Evolutionary conservation across 371 early-diverging fungal genomes (phyloP).

Genomic region (Lichtheimia ramosa): DNA sequence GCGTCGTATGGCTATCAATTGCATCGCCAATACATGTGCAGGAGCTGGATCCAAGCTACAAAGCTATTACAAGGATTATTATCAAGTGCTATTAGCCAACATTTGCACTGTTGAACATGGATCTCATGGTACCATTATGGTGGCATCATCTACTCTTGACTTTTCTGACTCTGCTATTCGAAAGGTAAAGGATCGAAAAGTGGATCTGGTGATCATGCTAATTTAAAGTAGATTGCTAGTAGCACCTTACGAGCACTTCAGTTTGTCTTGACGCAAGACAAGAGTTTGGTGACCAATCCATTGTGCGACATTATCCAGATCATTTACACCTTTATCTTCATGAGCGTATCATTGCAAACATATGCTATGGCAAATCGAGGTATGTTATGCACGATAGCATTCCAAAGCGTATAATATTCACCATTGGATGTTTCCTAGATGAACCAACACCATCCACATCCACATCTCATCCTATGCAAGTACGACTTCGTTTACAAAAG

Average conservation of each 20-base stretch:
- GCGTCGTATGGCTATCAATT: constrained; percentile 65
- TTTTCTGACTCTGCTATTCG: constrained; percentile 42
- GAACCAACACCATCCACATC: not conserved
- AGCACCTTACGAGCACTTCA: constrained; percentile 54
- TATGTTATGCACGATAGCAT: not conserved
- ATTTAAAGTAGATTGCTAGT: constrained; percentile 33
- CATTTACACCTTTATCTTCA: constrained; percentile 48
- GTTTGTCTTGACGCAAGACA: constrained; percentile 43
- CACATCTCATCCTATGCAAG: not conserved
- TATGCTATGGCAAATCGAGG: constrained; percentile 15
- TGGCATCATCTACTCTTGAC: constrained; percentile 30
- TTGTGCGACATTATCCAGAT: constrained; percentile 48
- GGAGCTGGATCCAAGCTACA: constrained; percentile 43
- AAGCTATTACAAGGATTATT: constrained; percentile 34
- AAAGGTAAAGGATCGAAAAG: constrained; percentile 21
- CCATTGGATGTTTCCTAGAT: not conserved
- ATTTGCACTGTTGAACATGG: constrained; percentile 30
- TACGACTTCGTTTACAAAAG: not conserved
- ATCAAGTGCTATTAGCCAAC: constrained; percentile 46
- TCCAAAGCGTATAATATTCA: not conserved
- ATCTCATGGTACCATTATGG: constrained; percentile 35
- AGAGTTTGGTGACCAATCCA: constrained; percentile 39
- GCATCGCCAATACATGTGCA: constrained; percentile 59
- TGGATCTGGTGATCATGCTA: not conserved
- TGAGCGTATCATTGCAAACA: constrained; percentile 34